Percentiles rank a stretch among this genome's conserved stretches.
Evolutionary conservation across 441 rosid genomes (phyloP).

Genomic region (Raphanus hybrid): DNA sequence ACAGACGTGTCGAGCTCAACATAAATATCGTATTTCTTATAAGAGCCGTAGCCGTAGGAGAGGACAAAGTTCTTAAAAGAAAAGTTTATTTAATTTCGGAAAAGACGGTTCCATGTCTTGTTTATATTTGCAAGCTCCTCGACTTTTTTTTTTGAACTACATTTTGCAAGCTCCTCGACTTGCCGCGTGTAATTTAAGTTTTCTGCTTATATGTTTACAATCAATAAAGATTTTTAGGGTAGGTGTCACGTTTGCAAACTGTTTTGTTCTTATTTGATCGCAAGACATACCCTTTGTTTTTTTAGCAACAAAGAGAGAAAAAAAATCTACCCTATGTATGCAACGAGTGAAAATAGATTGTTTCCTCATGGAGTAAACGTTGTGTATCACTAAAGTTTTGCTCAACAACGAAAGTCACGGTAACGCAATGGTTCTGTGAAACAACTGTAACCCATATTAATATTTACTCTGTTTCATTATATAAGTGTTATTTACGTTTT

Average conservation of each 20-base stretch:
- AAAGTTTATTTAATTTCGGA: neutral
- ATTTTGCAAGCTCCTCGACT: conserved; percentile 29
- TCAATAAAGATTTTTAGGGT: neutral
- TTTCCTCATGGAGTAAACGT: neutral
- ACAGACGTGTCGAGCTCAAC: conserved; percentile 38
- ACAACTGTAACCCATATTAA: too few species aligned
- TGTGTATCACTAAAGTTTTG: neutral
- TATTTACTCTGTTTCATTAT: too few species aligned
- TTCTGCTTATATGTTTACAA: neutral
- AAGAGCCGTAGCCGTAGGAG: conserved; percentile 32
- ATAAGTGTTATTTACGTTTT: too few species aligned
- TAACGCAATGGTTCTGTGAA: neutral
- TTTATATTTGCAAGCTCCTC: conserved; percentile 21
- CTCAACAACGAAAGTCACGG: neutral
- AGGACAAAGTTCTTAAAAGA: conserved; percentile 24
- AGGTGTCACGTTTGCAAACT: conserved; percentile 8
- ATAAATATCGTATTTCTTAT: conserved; percentile 33
- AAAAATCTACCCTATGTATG: neutral
- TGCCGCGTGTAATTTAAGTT: conserved; percentile 32
- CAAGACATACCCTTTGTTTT: neutral
- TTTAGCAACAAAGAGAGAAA: neutral
- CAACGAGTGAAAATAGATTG: neutral
- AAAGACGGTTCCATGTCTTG: conserved; percentile 24
- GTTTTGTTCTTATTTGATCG: neutral
- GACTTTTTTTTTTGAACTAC: too few species aligned